Evolutionary conservation across 305 asterid genomes (phyloP).

Genomic region (Fraxinus floribunda): DNA sequence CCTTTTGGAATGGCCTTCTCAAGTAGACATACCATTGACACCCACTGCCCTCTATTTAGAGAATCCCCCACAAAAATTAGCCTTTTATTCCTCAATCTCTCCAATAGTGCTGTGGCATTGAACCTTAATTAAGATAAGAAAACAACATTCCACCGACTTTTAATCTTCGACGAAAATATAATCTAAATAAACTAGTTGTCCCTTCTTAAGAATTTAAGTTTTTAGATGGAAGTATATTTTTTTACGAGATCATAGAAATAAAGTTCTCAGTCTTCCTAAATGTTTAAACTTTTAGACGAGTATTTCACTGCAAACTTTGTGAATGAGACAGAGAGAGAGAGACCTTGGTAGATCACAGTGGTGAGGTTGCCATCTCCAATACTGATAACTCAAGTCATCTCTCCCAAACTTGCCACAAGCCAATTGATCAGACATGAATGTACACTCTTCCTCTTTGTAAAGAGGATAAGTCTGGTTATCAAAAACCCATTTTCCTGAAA

Average conservation of each 20-base stretch:
- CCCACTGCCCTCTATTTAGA: constrained; percentile 87
- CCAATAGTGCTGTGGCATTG: constrained; percentile 68
- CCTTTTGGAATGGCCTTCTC: constrained; percentile 57
- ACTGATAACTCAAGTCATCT: constrained; percentile 54
- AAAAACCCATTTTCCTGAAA: constrained; percentile 79
- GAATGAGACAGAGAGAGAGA: not conserved
- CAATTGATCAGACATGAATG: constrained; percentile 79
- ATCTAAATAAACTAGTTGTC: not conserved
- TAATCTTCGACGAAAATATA: not conserved
- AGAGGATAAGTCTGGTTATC: constrained; percentile 70
- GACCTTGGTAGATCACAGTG: constrained; percentile 81
- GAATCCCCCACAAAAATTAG: constrained; percentile 91
- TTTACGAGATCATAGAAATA: not conserved
- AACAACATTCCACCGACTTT: constrained; percentile 31
- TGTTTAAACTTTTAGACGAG: not conserved
- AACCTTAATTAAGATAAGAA: constrained; percentile 59
- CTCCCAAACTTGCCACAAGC: constrained; percentile 86
- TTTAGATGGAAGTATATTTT: not conserved
- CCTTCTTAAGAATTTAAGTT: not conserved
- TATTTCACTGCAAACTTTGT: not conserved
- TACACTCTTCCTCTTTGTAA: constrained; percentile 68
- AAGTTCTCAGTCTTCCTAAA: not conserved
- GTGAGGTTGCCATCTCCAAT: constrained; percentile 96
- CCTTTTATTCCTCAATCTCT: constrained; percentile 74
- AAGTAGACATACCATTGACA: constrained; percentile 79